phyloP scores from a whole-genome alignment of 495 filamentous ascomycete species.

The Lineolata rhizophorae region DNA sequence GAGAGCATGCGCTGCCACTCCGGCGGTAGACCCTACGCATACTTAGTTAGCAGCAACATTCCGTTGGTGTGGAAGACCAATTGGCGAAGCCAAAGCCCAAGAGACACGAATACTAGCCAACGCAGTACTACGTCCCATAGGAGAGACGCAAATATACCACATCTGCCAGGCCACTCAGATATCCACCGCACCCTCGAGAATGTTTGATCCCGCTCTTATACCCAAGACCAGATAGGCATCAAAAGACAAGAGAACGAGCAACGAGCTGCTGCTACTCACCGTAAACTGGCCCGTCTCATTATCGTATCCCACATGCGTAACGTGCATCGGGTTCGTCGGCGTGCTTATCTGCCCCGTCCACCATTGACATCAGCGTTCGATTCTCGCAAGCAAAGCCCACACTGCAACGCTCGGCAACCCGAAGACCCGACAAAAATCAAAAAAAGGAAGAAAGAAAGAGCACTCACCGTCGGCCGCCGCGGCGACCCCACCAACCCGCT shows the following conservation, averaged over 20 bases:
- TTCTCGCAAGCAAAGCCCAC: too few relatives aligned
- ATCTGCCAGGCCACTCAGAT: too few relatives aligned
- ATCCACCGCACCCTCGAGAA: not conserved
- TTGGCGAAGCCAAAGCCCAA: not conserved
- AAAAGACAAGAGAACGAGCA: not conserved
- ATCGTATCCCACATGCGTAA: constrained; percentile 95
- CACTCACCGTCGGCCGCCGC: constrained; percentile 78
- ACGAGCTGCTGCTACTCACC: constrained; percentile 40
- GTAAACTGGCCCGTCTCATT: constrained; percentile 95
- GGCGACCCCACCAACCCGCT: constrained; percentile 80
- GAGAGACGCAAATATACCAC: too few relatives aligned
- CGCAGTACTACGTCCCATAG: too few relatives aligned
- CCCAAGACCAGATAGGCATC: too few relatives aligned
- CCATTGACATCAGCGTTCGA: too few relatives aligned
- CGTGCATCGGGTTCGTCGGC: constrained; percentile 90
- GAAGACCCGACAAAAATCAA: too few relatives aligned
- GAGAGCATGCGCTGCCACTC: constrained; percentile 94
- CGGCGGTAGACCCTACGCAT: constrained; percentile 62
- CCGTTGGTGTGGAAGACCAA: constrained; percentile 2
- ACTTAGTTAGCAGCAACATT: not conserved
- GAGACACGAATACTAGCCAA: too few relatives aligned
- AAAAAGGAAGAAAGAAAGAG: too few relatives aligned
- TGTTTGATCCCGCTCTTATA: too few relatives aligned
- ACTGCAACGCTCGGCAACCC: too few relatives aligned
- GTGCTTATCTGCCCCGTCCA: too few relatives aligned